Base-by-base conservation (phyloP, 2,329 filamentous ascomycete species). In the Nothophoma quercina region DNA sequence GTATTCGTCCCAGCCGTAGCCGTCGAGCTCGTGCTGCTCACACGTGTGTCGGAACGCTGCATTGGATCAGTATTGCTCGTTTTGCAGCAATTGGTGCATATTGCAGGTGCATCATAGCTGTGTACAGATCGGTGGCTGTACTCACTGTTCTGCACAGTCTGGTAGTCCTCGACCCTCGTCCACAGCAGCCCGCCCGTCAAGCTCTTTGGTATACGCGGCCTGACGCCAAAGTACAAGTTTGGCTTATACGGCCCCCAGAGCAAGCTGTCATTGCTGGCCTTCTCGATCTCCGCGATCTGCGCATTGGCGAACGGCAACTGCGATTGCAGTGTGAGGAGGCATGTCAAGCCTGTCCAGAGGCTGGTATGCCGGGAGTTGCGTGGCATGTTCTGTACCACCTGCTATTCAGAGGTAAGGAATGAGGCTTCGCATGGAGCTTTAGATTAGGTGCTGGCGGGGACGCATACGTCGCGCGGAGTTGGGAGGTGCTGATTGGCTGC, bases 1-100 rank as follows among this genome's bases (percentile, higher is more conserved):
- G 74, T 96, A 99, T 72, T 96, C 91, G 67, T 98, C 93, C 95
- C 95, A 99, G 57, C 95, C 95, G 74, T 99, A 99, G 49, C 93
- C 93, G 39, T 86, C 89, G 83, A 99, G 96, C 72, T 96, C 91
- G 73, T 95, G 85, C 74, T 99, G 95, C 75, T 98, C 95, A 77
- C 95, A 99, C 0, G 95, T 97, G 74, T 96, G 92, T 60, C 95
- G 87, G 66, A 97, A 89, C 65, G 88, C 91, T 95, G 70, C 2
- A 46, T 7, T 21, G 16, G 3, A 16, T 55, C n/a, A 54, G 62
- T 71, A 26, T 47, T 39, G 38, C 30, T 19, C 15, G 34, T 29
- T 13, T 3, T 21, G 25, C 70, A 63, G 38, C 35, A 50, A 33
- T 38, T 25, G 28, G 21, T 40, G 38, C n/a, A 42, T 22, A 19